Evolutionary conservation across 2,329 filamentous ascomycete species (phyloP), one percentile per base, ranked within the genome.

Genomic region (Coniella vitis): DNA sequence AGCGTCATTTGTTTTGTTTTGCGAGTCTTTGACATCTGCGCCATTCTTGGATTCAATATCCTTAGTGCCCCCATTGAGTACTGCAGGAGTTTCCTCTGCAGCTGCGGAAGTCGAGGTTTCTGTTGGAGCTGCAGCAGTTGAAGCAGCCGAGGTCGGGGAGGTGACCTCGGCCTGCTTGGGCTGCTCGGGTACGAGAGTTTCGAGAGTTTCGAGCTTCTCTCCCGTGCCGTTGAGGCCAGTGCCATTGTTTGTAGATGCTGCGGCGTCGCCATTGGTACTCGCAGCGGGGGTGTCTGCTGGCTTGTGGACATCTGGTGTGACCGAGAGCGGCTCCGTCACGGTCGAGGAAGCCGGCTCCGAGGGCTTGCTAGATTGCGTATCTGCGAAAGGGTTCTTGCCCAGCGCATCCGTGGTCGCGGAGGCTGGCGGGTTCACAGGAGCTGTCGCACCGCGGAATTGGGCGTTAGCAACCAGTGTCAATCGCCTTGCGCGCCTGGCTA

Each of bases 261-360:
- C 49, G 21, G 32, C 20, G 20, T 25, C 13, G 34, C 41, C 49
- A 35, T 41, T 52, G n/a, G 46, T 16, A 17, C 29, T 43, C n/a
- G 45, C 20, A 25, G 48, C 36, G 14, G 51, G 35, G n/a, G 38
- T 39, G 21, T 32, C 47, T 14, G 13, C 39, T 16, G 40, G 44
- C 40, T 53, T 53, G 47, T 22, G 38, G 36, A 32, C 19, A 17
- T 53, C 47, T 8, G 47, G 47, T 4, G 47, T 32, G n/a, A 49
- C 25, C 5, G 51, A 21, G 12, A 52, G 31, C 14, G 49, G 46
- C 22, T 40, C 38, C 4, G 29, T 35, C 38, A 38, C 47, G 16
- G n/a, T 38, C 4, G 25, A 25, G 22, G 51, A 4, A 20, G 43
- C 10, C 32, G 44, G 21, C 12, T 51, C 48, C 29, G 48, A 39